These are phyloP conservation scores for Geopyxis carbonaria DNA, from an alignment of 495 filamentous ascomycete genomes.

Conservation along the genomic window DNA sequence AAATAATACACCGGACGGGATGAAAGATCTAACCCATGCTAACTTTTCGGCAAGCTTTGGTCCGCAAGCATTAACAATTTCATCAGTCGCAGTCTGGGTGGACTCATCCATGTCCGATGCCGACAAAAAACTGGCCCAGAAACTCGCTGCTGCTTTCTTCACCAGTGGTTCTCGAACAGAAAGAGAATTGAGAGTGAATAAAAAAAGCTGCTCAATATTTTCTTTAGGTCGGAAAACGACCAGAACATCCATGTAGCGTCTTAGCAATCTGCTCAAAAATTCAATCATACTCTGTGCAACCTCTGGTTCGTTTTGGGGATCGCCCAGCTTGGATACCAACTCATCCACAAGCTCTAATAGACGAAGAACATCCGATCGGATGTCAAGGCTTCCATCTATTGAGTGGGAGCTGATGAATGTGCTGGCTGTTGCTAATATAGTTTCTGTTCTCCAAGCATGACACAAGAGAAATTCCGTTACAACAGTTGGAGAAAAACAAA, in stretches of 20 bases:
- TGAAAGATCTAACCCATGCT: conserved; percentile 38
- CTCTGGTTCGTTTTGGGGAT: conserved; percentile 60
- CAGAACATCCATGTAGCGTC: conserved; percentile 43
- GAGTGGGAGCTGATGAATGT: conserved; percentile 54
- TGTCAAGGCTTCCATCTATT: conserved; percentile 30
- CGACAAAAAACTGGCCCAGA: conserved; percentile 51
- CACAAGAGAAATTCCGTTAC: conserved; percentile 55
- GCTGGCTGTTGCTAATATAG: conserved; percentile 60
- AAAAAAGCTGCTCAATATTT: conserved; percentile 50
- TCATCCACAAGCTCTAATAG: conserved; percentile 49
- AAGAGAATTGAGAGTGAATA: conserved; percentile 59
- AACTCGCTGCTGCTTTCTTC: conserved; percentile 58
- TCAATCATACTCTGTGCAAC: conserved; percentile 60
- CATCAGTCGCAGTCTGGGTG: conserved; percentile 13
- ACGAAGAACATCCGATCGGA: conserved; percentile 32
- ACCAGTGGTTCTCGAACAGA: conserved; percentile 58
- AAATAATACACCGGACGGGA: conserved; percentile 43
- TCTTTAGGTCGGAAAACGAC: conserved; percentile 33
- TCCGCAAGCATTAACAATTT: conserved; percentile 17
- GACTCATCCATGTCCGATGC: conserved; percentile 7
- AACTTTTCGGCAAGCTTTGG: conserved; percentile 15
- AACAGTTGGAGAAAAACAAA: conserved; percentile 56
- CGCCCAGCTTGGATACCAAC: conserved; percentile 44
- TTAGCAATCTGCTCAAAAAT: conserved; percentile 48
- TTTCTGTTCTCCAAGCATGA: conserved; percentile 44